Base-by-base conservation (phyloP, 73 alveolate species). In the Paramecium bursaria region DNA sequence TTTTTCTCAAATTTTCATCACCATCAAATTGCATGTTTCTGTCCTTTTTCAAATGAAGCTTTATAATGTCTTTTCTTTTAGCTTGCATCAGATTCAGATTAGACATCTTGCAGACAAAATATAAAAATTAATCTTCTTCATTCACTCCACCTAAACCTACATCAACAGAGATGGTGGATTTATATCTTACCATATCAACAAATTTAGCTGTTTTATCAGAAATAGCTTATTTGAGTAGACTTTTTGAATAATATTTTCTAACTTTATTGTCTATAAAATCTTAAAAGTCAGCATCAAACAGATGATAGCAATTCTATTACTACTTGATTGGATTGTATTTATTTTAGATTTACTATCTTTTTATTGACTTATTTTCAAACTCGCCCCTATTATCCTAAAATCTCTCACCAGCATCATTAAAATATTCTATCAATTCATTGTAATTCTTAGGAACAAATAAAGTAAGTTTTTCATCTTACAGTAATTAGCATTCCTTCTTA, bases 341-440 rank as follows among this genome's bases (percentile, higher is more conserved):
- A 17, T 67, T 67, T 19, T 67, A 42, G 46, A 67, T 35, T 67
- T 67, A 15, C 10, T 67, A 67, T 67, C 82, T 67, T 30, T 47
- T 42, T 7, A 67, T 67, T 21, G 60, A 67, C 21, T 42, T 67
- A 1, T 42, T 67, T 42, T 67, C 82, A 21, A 33, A 6, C 33
- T 67, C 82, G 14, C 35, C 22, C 21, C 44, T 67, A 67, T 57
- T 67, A 9, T 67, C 82, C 61, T 39, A 19, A 42, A 33, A 67
- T 67, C 82, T 13, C 6, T 67, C 82, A 1, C 82, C 82, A 0
- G 82, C 82, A 67, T 67, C 82, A 67, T 67, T 35, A 67, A 67
- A 67, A 19, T 67, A 67, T 42, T 67, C 82, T 9, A 67, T 67
- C 21, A 67, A 67, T 67, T 67, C 82, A 67, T 67, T 67, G 27